A percentile compares a stretch with the other conserved stretches of the same genome.
Evolutionary conservation across 352 stramenopile species (phyloP).

Genomic region (Globisporangium iwayamae): DNA sequence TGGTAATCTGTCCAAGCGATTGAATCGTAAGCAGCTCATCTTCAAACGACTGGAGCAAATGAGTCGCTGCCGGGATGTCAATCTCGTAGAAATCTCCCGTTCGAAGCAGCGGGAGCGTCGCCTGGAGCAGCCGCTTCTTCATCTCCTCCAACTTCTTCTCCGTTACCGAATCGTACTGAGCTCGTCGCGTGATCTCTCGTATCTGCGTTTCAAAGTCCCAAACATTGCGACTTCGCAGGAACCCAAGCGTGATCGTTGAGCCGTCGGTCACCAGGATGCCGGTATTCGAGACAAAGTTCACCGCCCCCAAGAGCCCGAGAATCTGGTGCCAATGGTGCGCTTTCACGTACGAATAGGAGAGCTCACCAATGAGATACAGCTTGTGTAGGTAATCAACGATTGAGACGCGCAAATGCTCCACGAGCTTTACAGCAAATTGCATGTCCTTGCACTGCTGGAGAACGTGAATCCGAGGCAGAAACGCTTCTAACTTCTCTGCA

Average conservation of each 20-base stretch:
- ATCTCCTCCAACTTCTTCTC: slow-evolving; percentile 59
- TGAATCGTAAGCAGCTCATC: slow-evolving; percentile 60
- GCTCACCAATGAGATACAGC: slow-evolving; percentile 45
- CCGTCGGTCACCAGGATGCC: slow-evolving; percentile 49
- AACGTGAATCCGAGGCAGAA: slow-evolving; percentile 30
- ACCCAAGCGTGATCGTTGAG: slow-evolving; percentile 45
- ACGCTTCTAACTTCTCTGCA: slow-evolving; percentile 30
- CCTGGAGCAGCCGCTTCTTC: slow-evolving; percentile 41
- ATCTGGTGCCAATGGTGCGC: slow-evolving; percentile 62
- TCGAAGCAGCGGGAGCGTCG: slow-evolving; percentile 38
- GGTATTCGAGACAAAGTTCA: slow-evolving; percentile 47
- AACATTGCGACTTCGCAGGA: slow-evolving; percentile 41
- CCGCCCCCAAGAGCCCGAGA: slow-evolving; percentile 38
- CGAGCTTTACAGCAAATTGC: slow-evolving; percentile 36
- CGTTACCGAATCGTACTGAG: slow-evolving; percentile 48
- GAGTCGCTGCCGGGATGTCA: slow-evolving; percentile 24
- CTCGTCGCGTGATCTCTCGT: slow-evolving; percentile 50
- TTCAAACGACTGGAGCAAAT: slow-evolving; percentile 45
- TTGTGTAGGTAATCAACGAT: slow-evolving; percentile 44
- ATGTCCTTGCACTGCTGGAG: slow-evolving; percentile 26
- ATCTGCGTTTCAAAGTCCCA: slow-evolving; percentile 59
- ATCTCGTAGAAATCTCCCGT: slow-evolving; percentile 44
- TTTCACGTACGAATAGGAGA: slow-evolving; percentile 51
- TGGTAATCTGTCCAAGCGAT: slow-evolving; percentile 41
- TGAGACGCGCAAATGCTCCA: slow-evolving; percentile 28